Percentiles rank a stretch among this genome's conserved stretches.
Conservation (phyloP, 768 basidiomycete species). For the Macrocybe gigantea region DNA sequence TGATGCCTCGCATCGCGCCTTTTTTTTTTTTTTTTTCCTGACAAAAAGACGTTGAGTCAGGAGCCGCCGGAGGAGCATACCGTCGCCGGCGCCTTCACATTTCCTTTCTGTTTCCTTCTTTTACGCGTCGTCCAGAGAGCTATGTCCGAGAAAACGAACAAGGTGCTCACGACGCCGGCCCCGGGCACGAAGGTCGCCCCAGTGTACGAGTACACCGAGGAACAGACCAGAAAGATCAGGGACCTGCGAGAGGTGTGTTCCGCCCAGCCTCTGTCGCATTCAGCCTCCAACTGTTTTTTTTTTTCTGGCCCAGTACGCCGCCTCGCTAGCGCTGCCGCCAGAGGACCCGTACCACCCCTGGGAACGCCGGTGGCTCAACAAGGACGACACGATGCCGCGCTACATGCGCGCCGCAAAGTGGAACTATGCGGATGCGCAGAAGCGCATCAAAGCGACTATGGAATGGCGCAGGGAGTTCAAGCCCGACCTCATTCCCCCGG, state of each 20-base stretch:
- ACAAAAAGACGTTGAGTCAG: not conserved
- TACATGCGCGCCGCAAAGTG: constrained; percentile 88
- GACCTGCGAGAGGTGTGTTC: constrained; percentile 53
- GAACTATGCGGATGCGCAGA: constrained; percentile 72
- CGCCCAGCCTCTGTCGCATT: not conserved
- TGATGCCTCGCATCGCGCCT: no score
- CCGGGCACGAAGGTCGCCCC: constrained; percentile 49
- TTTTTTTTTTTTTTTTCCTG: no score
- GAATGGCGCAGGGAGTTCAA: constrained; percentile 85
- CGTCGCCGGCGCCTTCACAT: constrained; percentile 1
- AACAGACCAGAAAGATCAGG: constrained; percentile 54
- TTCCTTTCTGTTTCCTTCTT: constrained; percentile 1
- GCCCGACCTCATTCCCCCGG: constrained; percentile 79
- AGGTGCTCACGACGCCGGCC: constrained; percentile 52
- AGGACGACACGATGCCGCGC: constrained; percentile 60
- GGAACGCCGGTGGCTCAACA: constrained; percentile 74
- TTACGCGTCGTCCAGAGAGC: constrained; percentile 1
- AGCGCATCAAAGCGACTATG: constrained; percentile 69
- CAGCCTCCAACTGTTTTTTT: not conserved
- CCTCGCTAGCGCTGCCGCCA: constrained; percentile 54
- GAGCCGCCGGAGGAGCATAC: not conserved
- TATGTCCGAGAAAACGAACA: constrained; percentile 19
- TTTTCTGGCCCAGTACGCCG: constrained; percentile 51
- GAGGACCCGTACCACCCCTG: constrained; percentile 69
- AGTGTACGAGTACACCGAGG: constrained; percentile 53